phyloP scores from a whole-genome alignment of 176 grass and related monocot species.

The Urochloa ruziziensis region DNA sequence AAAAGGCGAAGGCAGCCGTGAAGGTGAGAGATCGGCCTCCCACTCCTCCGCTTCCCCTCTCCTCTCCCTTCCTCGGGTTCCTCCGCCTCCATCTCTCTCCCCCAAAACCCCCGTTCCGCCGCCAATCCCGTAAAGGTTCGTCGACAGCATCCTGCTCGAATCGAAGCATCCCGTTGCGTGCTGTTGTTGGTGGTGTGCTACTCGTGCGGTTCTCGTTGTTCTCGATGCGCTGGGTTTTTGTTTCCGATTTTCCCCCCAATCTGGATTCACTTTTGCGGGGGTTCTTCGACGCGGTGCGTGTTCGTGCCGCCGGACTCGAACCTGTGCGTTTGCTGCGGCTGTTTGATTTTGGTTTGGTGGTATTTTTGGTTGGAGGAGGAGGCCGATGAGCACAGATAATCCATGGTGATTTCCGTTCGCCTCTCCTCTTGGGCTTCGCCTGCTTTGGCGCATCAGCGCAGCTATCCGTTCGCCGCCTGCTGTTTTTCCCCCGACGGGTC shows the following conservation, averaged over 20 bases:
- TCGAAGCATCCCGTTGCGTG: background rate
- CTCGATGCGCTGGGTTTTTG: background rate
- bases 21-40: slow-evolving; percentile 1
- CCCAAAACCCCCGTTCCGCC: background rate
- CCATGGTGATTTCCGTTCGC: background rate
- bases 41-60: background rate
- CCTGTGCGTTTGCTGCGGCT: background rate
- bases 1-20: too few relatives aligned
- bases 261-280: background rate
- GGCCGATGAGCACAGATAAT: background rate
- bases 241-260: background rate
- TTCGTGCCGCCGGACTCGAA: too few relatives aligned
- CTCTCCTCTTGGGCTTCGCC: background rate
- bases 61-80: background rate
- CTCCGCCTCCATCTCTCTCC: background rate
- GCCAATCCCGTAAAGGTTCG: too few relatives aligned
- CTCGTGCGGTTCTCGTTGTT: background rate
- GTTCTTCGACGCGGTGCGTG: background rate
- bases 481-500: background rate
- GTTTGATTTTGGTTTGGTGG: background rate
- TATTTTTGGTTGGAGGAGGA: background rate
- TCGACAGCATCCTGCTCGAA: background rate
- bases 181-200: background rate
- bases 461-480: background rate
- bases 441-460: background rate